Base-by-base conservation (phyloP, 225 moss, liverwort and hornwort genomes). In the Marchantia paleacea region DNA sequence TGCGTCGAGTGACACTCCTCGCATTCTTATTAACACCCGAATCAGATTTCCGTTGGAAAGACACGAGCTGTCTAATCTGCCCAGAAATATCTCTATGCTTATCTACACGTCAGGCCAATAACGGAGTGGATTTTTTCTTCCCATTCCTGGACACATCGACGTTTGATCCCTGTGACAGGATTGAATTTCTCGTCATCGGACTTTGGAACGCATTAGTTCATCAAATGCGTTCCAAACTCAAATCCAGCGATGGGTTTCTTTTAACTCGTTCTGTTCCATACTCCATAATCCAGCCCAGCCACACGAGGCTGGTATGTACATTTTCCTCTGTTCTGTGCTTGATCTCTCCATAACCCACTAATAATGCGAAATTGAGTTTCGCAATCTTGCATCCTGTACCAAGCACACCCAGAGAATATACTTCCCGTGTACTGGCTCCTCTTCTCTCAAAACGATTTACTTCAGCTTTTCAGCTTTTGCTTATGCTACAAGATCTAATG, bases 231-330 rank as follows among this genome's bases (percentile, higher is more conserved):
- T 39, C 39, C 72, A 50, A n/a, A 50, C 10, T 72, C 50, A 48
- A n/a, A 72, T 20, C 6, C 50, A n/a, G 72, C 51, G n/a, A 74
- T 14, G 29, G 22, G 74, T 74, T 52, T 55, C 14, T 28, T 55
- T 18, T 13, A 74, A 55, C 74, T 74, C 74, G 52, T 72, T 72
- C 22, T 72, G 2, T 49, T 25, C 72, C 72, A 72, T 18, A 24
- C 51, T 25, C 51, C 22, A n/a, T 22, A 62, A 47, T 69, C 39
- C 69, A 47, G 68, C 6, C 39, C 69, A 69, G 69, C 69, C 69
- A 69, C 69, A 39, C 7, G 29, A 69, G 69, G 69, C 69, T 69
- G 69, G 69, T 69, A 69, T 69, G 69, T 69, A 62, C 7, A 62
- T 62, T 62, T 62, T 24, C 10, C 68, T 68, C 11, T 22, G 4